Base-by-base conservation (phyloP, 768 basidiomycete species). In the Leccinum truebloodii region DNA sequence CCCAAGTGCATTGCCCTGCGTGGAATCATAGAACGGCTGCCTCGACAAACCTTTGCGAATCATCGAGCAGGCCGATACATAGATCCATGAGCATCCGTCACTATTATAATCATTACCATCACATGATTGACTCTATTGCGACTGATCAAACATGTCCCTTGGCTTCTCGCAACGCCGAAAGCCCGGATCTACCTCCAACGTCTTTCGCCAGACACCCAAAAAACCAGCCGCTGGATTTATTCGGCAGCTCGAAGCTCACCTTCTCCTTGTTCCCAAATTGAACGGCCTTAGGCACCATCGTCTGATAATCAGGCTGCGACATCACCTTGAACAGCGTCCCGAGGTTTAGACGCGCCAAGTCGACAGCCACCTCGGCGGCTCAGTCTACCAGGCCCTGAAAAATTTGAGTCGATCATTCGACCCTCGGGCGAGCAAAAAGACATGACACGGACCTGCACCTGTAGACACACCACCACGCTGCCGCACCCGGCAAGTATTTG, bases 381-480 rank as follows among this genome's bases (percentile, higher is more conserved):
- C 95, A 77, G 75, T 98, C 89, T 18, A 99, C 88, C 46, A 95
- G 86, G 26, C 95, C 94, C 94, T 97, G 39, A 18, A 65, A 16
- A 55, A 14, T 2, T 51, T n/a, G 32, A 52, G 28, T 28, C 28
- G 28, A 28, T 28, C 28, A 28, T 28, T 28, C 28, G 28, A 28
- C 28, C 28, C 28, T 28, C 28, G 28, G 28, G 28, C 28, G 1
- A 28, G 28, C 28, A 28, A 28, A 28, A 28, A 28, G 28, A 28
- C 28, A 28, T 28, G 28, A 28, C 28, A 28, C 28, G 28, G 28
- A 28, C 28, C 28, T 28, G 28, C 28, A 28, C 7, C 28, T 28
- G 28, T 28, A 28, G 28, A 28, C 28, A 28, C 28, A 28, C 28
- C 28, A 28, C 28, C 28, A 28, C 28, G 28, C 28, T 28, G 28